Percentiles rank a stretch among this genome's conserved stretches.
phyloP scores from a whole-genome alignment of 768 basidiomycete genomes.

The Cyathus striatus region DNA sequence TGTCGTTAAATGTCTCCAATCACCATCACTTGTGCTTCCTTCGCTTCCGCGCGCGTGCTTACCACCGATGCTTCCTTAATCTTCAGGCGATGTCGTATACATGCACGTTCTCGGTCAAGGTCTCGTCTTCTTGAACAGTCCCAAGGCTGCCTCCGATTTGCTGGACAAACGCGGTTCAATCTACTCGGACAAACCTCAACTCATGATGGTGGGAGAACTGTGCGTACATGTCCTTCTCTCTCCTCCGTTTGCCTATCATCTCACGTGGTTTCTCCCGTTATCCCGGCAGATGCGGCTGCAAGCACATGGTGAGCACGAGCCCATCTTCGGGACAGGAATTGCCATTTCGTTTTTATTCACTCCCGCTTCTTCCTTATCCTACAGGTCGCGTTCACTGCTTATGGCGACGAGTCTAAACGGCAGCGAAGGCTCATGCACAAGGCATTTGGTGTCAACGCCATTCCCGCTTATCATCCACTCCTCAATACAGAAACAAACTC shows the following conservation, averaged over 20 bases:
- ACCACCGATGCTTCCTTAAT: constrained; percentile 4
- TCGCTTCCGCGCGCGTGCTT: neutral
- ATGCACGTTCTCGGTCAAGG: constrained; percentile 62
- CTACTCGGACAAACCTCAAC: constrained; percentile 68
- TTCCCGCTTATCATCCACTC: constrained; percentile 54
- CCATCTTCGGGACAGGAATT: neutral
- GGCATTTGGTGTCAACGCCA: constrained; percentile 48
- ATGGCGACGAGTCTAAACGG: constrained; percentile 56
- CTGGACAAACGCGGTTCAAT: constrained; percentile 67
- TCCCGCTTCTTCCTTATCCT: neutral
- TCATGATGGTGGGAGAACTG: constrained; percentile 70
- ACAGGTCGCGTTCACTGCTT: constrained; percentile 61
- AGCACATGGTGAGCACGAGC: constrained; percentile 53
- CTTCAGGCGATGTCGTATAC: constrained; percentile 59
- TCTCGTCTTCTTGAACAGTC: constrained; percentile 63
- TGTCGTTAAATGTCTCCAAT: constrained; percentile 14
- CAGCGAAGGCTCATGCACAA: constrained; percentile 66
- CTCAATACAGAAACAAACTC: constrained; percentile 50
- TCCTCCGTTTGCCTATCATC: neutral
- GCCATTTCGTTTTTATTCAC: neutral
- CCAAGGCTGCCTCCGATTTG: constrained; percentile 54
- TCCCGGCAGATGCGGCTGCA: constrained; percentile 45
- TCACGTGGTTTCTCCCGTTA: neutral
- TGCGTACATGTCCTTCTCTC: constrained; percentile 27
- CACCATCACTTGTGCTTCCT: no score